Conservation (phyloP, 345 rosid genomes). For the Citrus medica region DNA sequence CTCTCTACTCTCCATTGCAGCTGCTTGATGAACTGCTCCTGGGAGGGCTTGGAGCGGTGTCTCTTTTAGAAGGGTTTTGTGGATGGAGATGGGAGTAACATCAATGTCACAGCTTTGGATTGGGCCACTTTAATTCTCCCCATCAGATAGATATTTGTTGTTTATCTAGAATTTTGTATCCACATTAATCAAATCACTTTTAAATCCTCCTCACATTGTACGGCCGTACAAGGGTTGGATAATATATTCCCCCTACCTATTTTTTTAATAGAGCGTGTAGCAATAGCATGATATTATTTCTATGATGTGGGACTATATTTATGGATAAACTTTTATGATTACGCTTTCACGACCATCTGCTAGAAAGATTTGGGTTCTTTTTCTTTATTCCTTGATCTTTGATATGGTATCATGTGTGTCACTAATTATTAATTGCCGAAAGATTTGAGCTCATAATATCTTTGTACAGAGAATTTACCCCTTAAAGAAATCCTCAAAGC, state of each 20-base stretch:
- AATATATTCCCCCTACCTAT: conserved; percentile 9
- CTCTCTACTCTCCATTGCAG: too few relatives aligned
- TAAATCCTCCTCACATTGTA: too few relatives aligned
- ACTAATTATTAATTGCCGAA: not conserved
- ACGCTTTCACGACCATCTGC: not conserved
- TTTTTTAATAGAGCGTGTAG: not conserved
- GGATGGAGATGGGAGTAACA: conserved; percentile 3
- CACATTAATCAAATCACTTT: not conserved
- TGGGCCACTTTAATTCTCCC: conserved; percentile 13
- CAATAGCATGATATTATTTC: too few relatives aligned
- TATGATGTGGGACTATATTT: not conserved
- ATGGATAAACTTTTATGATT: not conserved
- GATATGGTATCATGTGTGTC: not conserved
- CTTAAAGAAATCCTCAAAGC: not conserved
- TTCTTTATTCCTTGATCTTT: not conserved
- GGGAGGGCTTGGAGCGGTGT: too few relatives aligned
- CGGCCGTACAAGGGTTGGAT: not conserved
- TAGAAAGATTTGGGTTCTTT: conserved; percentile 12
- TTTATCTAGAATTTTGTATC: conserved; percentile 1
- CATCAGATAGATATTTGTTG: not conserved
- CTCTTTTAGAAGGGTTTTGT: not conserved
- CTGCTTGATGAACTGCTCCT: too few relatives aligned
- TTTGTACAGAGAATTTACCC: not conserved
- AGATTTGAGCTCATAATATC: not conserved
- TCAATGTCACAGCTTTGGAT: not conserved